Evolutionary conservation across 305 asterid genomes (phyloP).

Genomic region (Fraxinus platypoda): DNA sequence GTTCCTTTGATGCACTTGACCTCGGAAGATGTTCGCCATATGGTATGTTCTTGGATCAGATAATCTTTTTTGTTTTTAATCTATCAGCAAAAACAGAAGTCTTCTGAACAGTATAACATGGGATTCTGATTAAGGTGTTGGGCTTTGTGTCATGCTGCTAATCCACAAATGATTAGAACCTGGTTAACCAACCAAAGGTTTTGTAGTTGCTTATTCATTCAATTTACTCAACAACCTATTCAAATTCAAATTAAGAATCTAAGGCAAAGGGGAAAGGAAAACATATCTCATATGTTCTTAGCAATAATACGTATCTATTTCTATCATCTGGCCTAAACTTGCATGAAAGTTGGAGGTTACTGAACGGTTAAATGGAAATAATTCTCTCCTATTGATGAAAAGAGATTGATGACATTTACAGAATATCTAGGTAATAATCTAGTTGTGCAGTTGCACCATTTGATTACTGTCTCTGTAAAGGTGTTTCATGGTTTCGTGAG

Average conservation of each 20-base stretch:
- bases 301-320: not conserved
- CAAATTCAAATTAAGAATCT: not conserved
- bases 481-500: not conserved
- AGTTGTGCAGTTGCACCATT: not conserved
- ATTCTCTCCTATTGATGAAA: not conserved
- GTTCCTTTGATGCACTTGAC: conserved; percentile 88
- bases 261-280: not conserved
- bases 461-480: not conserved
- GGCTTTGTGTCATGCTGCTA: conserved; percentile 9
- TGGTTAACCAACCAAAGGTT: conserved; percentile 14
- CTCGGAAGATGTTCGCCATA: conserved; percentile 85
- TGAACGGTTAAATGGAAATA: not conserved
- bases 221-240: conserved; percentile 4
- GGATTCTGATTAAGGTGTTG: conserved; percentile 11
- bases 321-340: conserved; percentile 6
- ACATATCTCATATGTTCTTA: not conserved
- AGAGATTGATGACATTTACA: not conserved
- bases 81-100: not conserved
- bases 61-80: not conserved
- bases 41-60: conserved; percentile 57
- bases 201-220: conserved; percentile 1
- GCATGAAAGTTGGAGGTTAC: conserved; percentile 8
- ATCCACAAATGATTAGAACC: not conserved
- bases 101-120: conserved; percentile 1
- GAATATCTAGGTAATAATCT: not conserved